Percentiles rank a stretch among this genome's conserved stretches.
Evolutionary conservation across 257 asterid genomes (phyloP).

Genomic region (Salvia hispanica): DNA sequence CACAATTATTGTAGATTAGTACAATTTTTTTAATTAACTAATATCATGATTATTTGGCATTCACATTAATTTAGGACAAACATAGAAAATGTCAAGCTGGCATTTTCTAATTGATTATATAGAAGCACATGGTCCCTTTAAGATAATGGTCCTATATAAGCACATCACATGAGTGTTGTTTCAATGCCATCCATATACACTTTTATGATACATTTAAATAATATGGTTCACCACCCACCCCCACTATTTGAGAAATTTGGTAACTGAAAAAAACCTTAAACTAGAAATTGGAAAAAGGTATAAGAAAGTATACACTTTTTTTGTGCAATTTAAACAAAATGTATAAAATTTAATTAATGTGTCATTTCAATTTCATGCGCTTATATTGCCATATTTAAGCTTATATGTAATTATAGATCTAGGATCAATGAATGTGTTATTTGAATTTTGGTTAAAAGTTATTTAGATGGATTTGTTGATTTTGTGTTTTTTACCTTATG

Average conservation of each 20-base stretch:
- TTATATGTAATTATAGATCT: too few relatives aligned
- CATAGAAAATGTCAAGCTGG: conserved; percentile 7
- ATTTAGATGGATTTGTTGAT: too few relatives aligned
- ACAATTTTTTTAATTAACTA: neutral
- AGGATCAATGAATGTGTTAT: too few relatives aligned
- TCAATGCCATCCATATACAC: conserved; percentile 4
- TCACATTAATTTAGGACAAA: neutral
- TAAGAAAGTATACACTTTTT: neutral
- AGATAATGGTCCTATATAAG: conserved; percentile 18
- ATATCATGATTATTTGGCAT: conserved; percentile 8
- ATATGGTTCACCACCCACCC: neutral
- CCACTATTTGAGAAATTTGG: neutral
- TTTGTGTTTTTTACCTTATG: too few relatives aligned
- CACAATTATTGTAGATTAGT: conserved; percentile 6
- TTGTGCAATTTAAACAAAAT: neutral
- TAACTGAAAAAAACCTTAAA: neutral
- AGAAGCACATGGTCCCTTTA: conserved; percentile 17
- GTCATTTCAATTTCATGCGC: neutral
- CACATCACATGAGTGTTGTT: conserved; percentile 36
- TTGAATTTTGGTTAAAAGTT: too few relatives aligned
- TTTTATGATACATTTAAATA: conserved; percentile 19
- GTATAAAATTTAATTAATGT: neutral
- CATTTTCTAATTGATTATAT: neutral
- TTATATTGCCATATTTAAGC: too few relatives aligned
- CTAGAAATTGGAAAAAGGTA: neutral